phyloP scores from a whole-genome alignment of 257 asterid genomes.

The Coffea canephora region DNA sequence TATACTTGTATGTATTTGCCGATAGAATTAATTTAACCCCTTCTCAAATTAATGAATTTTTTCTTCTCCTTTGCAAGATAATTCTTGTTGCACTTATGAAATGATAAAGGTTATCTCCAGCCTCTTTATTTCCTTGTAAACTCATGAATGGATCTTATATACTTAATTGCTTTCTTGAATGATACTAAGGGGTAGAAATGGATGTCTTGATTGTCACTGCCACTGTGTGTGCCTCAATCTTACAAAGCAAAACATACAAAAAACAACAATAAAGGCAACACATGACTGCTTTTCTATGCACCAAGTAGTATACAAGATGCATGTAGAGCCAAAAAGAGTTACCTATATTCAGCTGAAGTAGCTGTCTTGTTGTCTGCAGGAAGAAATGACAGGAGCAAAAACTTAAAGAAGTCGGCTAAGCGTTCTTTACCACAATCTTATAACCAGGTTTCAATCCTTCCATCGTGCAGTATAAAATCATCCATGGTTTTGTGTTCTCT shows the following conservation, averaged over 20 bases:
- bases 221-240: background rate
- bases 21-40: conserved; percentile 12
- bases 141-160: conserved; percentile 5
- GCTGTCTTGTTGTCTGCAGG: conserved; percentile 23
- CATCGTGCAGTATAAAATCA: background rate
- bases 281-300: background rate
- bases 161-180: background rate
- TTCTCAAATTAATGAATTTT: conserved; percentile 4
- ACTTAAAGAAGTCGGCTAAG: background rate
- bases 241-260: background rate
- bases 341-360: background rate
- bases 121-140: background rate
- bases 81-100: background rate
- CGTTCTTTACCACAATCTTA: background rate
- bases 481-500: background rate
- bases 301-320: background rate
- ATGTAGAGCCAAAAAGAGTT: background rate
- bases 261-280: background rate
- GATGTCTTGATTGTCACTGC: background rate
- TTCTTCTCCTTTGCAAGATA: conserved; percentile 13
- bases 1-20: conserved; percentile 35
- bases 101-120: background rate
- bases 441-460: conserved; percentile 18
- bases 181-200: too few relatives aligned
- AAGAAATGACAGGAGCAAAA: background rate